These are phyloP conservation scores for Linnemannia zychae DNA, from an alignment of 192 early-diverging fungal genomes.

Conservation along the genomic window DNA sequence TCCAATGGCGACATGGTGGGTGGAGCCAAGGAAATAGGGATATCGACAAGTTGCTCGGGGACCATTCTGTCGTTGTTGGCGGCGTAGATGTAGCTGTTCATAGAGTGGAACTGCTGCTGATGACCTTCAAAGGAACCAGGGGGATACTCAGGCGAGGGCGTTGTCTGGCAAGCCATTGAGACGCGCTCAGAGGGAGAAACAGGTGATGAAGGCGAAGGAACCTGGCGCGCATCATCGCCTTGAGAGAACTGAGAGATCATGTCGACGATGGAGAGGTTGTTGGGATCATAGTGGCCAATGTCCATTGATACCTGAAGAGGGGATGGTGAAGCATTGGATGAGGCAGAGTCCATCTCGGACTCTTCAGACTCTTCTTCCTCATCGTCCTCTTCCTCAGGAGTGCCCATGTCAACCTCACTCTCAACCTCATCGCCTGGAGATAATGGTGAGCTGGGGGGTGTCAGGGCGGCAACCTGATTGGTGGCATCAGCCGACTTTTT, in stretches of 20 bases:
- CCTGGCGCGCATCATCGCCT: constrained; percentile 35
- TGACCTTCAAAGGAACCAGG: constrained; percentile 22
- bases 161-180: constrained; percentile 39
- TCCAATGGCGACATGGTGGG: constrained; percentile 19
- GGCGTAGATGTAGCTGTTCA: constrained; percentile 52
- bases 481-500: constrained; percentile 25
- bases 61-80: constrained; percentile 42
- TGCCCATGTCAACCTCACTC: constrained; percentile 51
- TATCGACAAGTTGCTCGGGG: constrained; percentile 44
- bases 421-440: constrained; percentile 43
- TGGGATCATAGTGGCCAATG: constrained; percentile 47
- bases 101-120: constrained; percentile 42
- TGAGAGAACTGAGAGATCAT: constrained; percentile 56
- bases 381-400: constrained; percentile 41
- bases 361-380: constrained; percentile 44
- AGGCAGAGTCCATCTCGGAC: constrained; percentile 41
- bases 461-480: constrained; percentile 40
- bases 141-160: constrained; percentile 30
- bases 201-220: constrained; percentile 49
- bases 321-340: constrained; percentile 48
- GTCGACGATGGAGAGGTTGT: constrained; percentile 42
- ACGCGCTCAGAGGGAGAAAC: constrained; percentile 31
- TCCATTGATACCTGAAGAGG: constrained; percentile 50
- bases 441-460: constrained; percentile 51
- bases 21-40: constrained; percentile 35